Percentiles rank a stretch among this genome's conserved stretches.
phyloP scores from a whole-genome alignment of 2,329 filamentous ascomycete genomes.

The Tolypocladium paradoxum region DNA sequence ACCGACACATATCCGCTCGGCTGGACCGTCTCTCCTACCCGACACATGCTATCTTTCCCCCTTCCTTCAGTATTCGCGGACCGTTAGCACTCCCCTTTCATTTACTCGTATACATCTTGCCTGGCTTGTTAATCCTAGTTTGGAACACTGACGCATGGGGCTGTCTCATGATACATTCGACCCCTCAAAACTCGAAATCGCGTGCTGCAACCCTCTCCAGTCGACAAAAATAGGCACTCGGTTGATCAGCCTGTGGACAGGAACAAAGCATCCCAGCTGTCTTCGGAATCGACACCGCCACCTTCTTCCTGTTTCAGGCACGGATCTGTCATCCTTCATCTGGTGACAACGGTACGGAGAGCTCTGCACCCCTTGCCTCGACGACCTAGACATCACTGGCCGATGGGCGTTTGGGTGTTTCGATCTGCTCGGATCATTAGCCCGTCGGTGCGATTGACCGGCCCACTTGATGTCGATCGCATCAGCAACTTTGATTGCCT shows the following conservation, averaged over 20 bases:
- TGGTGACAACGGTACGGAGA: constrained; percentile 1
- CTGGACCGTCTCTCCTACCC: neutral
- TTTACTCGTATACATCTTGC: neutral
- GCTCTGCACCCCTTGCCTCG: neutral
- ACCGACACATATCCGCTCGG: neutral
- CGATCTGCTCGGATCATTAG: constrained; percentile 7
- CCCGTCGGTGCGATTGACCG: constrained; percentile 5
- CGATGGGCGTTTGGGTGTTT: constrained; percentile 10
- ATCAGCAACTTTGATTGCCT: constrained; percentile 3
- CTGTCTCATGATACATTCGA: constrained; percentile 8
- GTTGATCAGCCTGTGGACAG: neutral
- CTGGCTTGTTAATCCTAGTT: constrained; percentile 2
- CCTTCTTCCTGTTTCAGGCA: constrained; percentile 10
- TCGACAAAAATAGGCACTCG: neutral
- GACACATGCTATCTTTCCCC: neutral
- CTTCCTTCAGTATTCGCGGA: neutral
- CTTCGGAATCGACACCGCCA: constrained; percentile 4
- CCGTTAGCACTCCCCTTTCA: constrained; percentile 4
- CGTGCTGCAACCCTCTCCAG: neutral
- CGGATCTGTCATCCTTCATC: constrained; percentile 6
- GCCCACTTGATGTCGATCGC: constrained; percentile 7
- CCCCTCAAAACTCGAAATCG: constrained; percentile 7
- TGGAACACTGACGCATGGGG: constrained; percentile 8
- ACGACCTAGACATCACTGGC: constrained; percentile 2
- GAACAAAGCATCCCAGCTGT: neutral